These are phyloP conservation scores for Hysterangium stoloniferum DNA, from an alignment of 768 basidiomycete species.

Conservation along the genomic window DNA sequence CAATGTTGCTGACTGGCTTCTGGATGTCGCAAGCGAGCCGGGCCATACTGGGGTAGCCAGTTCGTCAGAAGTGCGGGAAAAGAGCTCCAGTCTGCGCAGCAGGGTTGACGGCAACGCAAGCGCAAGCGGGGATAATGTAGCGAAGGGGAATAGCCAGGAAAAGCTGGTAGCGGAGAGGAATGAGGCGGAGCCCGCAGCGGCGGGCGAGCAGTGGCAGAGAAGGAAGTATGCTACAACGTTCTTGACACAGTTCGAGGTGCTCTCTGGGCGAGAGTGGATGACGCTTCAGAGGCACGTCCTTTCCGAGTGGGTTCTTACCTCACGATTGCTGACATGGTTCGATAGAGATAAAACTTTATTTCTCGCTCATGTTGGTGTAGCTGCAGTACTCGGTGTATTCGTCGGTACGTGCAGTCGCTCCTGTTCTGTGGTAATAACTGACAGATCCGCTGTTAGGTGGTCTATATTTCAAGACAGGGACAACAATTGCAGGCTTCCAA, in stretches of 20 bases:
- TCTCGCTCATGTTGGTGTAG: conserved; percentile 65
- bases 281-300: conserved; percentile 56
- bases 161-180: conserved; percentile 14
- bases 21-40: conserved; percentile 76
- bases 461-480: conserved; percentile 72
- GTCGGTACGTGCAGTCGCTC: conserved; percentile 46
- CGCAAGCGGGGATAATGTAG: conserved; percentile 8
- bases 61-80: neutral
- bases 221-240: conserved; percentile 63
- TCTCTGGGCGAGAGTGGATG: conserved; percentile 83
- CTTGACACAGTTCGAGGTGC: conserved; percentile 80
- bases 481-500: conserved; percentile 89
- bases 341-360: conserved; percentile 77
- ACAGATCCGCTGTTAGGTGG: conserved; percentile 45
- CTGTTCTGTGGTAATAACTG: neutral
- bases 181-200: neutral
- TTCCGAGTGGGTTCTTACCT: neutral
- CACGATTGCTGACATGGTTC: neutral
- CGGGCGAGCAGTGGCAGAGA: conserved; percentile 13
- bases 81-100: neutral
- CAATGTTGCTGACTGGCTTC: conserved; percentile 87
- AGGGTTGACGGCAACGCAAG: conserved; percentile 5
- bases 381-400: conserved; percentile 75
- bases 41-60: neutral
- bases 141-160: conserved; percentile 1